Evolutionary conservation across 352 stramenopile species (phyloP).

Genomic region (Phytophthora litchii): DNA sequence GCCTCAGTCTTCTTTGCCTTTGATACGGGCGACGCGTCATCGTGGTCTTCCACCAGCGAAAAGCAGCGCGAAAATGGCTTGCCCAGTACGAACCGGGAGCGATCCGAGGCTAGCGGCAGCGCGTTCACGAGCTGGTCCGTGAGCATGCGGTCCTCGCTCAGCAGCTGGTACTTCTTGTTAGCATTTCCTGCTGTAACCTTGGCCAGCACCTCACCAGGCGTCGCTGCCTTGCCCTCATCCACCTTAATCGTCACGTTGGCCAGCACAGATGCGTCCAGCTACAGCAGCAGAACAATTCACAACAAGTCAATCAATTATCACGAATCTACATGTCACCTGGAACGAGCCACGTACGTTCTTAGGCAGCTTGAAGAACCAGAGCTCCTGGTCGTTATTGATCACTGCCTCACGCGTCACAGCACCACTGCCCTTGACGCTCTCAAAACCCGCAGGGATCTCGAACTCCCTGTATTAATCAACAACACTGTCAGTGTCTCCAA

Average conservation of each 20-base stretch:
- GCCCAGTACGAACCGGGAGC: conserved; percentile 63
- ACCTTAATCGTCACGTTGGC: conserved; percentile 77
- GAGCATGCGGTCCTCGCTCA: conserved; percentile 63
- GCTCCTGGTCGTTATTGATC: conserved; percentile 73
- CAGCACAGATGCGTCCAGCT: conserved; percentile 76
- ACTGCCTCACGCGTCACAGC: conserved; percentile 66
- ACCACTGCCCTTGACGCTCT: conserved; percentile 63
- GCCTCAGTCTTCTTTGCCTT: conserved; percentile 16
- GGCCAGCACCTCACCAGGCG: conserved; percentile 45
- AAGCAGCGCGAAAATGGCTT: conserved; percentile 81
- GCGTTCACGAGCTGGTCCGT: conserved; percentile 82
- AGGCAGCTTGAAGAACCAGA: conserved; percentile 89
- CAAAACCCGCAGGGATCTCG: conserved; percentile 77
- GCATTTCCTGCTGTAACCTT: conserved; percentile 42
- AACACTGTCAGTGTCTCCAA: conserved; percentile 18
- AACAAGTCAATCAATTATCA: conserved; percentile 14
- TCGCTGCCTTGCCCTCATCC: conserved; percentile 28
- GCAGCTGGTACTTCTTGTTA: conserved; percentile 61
- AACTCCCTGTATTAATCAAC: conserved; percentile 57
- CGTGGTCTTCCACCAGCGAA: conserved; percentile 65
- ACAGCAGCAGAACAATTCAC: conserved; percentile 14
- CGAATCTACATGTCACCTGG: neutral
- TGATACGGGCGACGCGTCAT: conserved; percentile 15
- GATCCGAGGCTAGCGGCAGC: conserved; percentile 61
- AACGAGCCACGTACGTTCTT: conserved; percentile 63